Conservation (phyloP, 2,329 filamentous ascomycete species). For the Fusarium pseudoanthophilum region DNA sequence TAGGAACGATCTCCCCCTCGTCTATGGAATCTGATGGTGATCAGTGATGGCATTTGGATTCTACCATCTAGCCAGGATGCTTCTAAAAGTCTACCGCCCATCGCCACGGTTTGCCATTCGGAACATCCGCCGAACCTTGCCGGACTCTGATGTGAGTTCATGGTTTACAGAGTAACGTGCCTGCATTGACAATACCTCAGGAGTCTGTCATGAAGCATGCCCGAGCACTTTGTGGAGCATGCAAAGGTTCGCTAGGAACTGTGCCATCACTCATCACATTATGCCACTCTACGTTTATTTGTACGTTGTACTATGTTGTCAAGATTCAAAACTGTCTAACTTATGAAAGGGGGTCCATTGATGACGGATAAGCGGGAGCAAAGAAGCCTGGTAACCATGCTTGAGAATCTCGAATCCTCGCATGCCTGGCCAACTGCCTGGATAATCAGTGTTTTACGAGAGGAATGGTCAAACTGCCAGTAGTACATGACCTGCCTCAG, state of each 20-base stretch:
- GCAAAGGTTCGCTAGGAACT: conserved; percentile 6
- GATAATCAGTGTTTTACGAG: conserved; percentile 4
- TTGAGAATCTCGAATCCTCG: background rate
- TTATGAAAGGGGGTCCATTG: background rate
- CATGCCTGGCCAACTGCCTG: conserved; percentile 13
- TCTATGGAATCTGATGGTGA: background rate
- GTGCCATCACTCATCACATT: conserved; percentile 11
- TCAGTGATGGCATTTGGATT: conserved; percentile 9
- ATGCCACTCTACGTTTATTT: conserved; percentile 16
- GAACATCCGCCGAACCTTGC: background rate
- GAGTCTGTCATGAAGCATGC: conserved; percentile 9
- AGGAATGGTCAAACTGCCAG: conserved; percentile 2
- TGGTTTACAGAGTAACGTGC: no score
- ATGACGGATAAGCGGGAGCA: background rate
- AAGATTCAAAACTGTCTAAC: background rate
- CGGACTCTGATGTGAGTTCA: background rate
- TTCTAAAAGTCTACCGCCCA: conserved; percentile 4
- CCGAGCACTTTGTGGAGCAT: conserved; percentile 6
- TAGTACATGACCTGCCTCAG: background rate
- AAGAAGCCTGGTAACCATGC: background rate
- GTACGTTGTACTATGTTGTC: background rate
- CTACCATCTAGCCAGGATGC: conserved; percentile 7
- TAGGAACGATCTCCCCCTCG: rapidly evolving
- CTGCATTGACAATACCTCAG: background rate
- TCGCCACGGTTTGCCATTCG: conserved; percentile 5